A percentile compares a stretch with the other conserved stretches of the same genome.
Conservation (phyloP, 2,329 filamentous ascomycete species). For the Cladosporium austrohemisphaericum region DNA sequence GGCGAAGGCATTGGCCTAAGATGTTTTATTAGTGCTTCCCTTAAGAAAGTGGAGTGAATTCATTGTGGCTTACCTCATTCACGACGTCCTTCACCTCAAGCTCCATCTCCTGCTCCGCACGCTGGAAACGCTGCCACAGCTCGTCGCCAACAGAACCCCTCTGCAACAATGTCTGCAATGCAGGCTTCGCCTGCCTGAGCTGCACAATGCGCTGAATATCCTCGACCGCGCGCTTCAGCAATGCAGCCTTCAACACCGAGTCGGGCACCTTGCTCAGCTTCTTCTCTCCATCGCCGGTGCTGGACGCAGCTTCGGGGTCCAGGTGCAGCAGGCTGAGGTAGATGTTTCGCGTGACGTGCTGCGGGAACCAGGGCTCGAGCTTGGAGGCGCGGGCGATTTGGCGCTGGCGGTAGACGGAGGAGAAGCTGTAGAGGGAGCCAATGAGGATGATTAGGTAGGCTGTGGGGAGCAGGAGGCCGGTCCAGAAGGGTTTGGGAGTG, state of each 20-base stretch:
- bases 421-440: conserved; percentile 88
- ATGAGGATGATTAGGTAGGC: conserved; percentile 85
- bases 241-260: conserved; percentile 78
- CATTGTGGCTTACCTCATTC: conserved; percentile 63
- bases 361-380: conserved; percentile 89
- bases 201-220: conserved; percentile 90
- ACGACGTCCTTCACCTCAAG: conserved; percentile 93
- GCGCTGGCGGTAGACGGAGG: conserved; percentile 85
- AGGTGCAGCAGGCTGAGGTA: conserved; percentile 90
- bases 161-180: conserved; percentile 77
- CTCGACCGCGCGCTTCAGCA: conserved; percentile 83
- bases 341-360: conserved; percentile 87
- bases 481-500: conserved; percentile 53
- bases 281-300: conserved; percentile 63
- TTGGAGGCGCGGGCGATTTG: conserved; percentile 76
- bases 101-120: conserved; percentile 97
- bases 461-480: conserved; percentile 79
- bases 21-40: background rate
- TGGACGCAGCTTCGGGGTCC: conserved; percentile 45
- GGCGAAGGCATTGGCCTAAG: conserved; percentile 81
- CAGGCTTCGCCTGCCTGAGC: conserved; percentile 82
- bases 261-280: conserved; percentile 66
- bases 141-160: conserved; percentile 93
- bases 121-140: conserved; percentile 84
- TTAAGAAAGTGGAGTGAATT: conserved; percentile 9